These are phyloP conservation scores for Parathielavia appendiculata DNA, from an alignment of 495 filamentous ascomycete genomes.

Conservation along the genomic window DNA sequence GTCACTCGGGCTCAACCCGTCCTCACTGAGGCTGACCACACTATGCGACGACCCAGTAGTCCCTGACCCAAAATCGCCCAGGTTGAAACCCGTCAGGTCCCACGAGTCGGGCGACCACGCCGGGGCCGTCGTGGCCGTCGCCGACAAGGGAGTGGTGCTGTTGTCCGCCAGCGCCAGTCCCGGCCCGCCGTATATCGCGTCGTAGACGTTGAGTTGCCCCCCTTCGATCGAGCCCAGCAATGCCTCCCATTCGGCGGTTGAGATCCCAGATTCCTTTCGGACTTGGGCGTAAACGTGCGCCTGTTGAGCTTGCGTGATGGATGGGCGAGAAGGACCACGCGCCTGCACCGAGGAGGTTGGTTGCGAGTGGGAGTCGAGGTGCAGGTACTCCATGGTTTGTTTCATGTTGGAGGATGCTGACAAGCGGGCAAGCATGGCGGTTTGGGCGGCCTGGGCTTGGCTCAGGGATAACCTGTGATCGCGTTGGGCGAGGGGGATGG, in stretches of 20 bases:
- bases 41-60: slow-evolving; percentile 52
- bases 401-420: slow-evolving; percentile 28
- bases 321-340: slow-evolving; percentile 30
- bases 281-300: slow-evolving; percentile 26
- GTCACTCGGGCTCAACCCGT: slow-evolving; percentile 59
- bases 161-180: slow-evolving; percentile 42
- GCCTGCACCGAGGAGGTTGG: slow-evolving; percentile 33
- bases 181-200: slow-evolving; percentile 73
- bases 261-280: slow-evolving; percentile 38
- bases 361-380: slow-evolving; percentile 36
- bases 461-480: slow-evolving; percentile 44
- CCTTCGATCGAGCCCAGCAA: slow-evolving; percentile 72
- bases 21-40: slow-evolving; percentile 69
- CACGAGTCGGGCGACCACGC: slow-evolving; percentile 54
- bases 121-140: slow-evolving; percentile 26
- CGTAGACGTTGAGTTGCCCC: slow-evolving; percentile 74
- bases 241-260: slow-evolving; percentile 71
- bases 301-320: slow-evolving; percentile 19
- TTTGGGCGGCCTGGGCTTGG: slow-evolving; percentile 29
- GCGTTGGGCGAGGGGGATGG: slow-evolving; percentile 28
- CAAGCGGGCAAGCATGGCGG: slow-evolving; percentile 29
- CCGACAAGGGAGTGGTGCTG: slow-evolving; percentile 21
- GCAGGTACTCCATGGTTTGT: slow-evolving; percentile 40
- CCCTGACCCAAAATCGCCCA: slow-evolving; percentile 39
- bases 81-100: slow-evolving; percentile 46